Evolutionary conservation across 2,329 filamentous ascomycete genomes (phyloP).

Genomic region (Aschersonia sp.): DNA sequence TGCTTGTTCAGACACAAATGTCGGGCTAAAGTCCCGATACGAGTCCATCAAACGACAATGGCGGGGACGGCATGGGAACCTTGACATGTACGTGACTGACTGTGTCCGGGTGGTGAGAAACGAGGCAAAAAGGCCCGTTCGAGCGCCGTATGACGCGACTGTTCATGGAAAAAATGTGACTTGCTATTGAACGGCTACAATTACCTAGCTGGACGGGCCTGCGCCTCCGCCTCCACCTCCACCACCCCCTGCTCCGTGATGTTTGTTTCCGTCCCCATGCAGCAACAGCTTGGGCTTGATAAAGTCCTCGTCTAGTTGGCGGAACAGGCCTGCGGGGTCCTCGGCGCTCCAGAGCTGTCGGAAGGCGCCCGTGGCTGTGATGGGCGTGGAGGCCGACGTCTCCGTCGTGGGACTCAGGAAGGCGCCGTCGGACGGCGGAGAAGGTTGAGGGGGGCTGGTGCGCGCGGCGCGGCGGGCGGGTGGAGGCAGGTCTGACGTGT

Average conservation of each 20-base stretch:
- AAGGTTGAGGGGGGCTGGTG: background rate
- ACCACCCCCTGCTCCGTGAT: slow-evolving; percentile 8
- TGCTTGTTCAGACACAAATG: too few species aligned
- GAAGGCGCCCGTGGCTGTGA: slow-evolving; percentile 66
- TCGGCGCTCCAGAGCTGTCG: slow-evolving; percentile 71
- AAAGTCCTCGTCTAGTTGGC: slow-evolving; percentile 87
- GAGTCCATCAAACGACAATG: too few species aligned
- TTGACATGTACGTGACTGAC: too few species aligned
- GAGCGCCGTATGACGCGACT: too few species aligned
- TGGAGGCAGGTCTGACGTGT: slow-evolving; percentile 52
- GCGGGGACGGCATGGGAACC: too few species aligned
- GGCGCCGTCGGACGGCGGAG: slow-evolving; percentile 10
- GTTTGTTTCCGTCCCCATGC: slow-evolving; percentile 40
- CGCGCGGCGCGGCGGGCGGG: slow-evolving; percentile 29
- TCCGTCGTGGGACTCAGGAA: slow-evolving; percentile 16
- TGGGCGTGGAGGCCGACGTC: slow-evolving; percentile 20
- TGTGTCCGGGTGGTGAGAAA: too few species aligned
- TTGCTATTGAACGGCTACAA: background rate
- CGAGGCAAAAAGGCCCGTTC: too few species aligned
- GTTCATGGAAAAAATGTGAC: too few species aligned
- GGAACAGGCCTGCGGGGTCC: slow-evolving; percentile 81
- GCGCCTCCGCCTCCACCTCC: background rate
- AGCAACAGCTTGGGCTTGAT: slow-evolving; percentile 85
- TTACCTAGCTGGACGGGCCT: background rate
- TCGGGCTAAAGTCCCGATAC: too few species aligned